A percentile compares a stretch with the other conserved stretches of the same genome.
Evolutionary conservation across 805 yeast genomes (phyloP).

Genomic region (Barnettozyma wickerhamii): DNA sequence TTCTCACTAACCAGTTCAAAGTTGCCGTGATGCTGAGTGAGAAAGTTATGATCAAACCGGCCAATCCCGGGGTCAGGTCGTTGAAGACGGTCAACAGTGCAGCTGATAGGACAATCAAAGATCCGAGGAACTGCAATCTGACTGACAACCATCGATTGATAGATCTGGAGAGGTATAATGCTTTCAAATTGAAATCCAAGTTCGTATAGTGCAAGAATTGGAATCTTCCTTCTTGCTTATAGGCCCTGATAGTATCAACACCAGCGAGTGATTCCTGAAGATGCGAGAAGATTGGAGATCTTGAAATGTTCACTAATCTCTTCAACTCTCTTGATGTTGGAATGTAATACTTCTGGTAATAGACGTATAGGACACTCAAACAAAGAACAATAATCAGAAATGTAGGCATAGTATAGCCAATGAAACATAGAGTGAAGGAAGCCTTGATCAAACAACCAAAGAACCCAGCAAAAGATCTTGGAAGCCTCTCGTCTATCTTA

Average conservation of each 20-base stretch:
- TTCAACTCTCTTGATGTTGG: constrained; percentile 74
- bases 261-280: constrained; percentile 80
- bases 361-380: constrained; percentile 52
- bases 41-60: constrained; percentile 63
- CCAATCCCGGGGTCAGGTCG: constrained; percentile 53
- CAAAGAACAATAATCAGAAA: constrained; percentile 43
- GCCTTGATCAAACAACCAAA: constrained; percentile 42
- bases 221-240: constrained; percentile 62
- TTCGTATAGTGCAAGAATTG: constrained; percentile 53
- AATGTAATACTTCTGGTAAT: constrained; percentile 68
- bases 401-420: constrained; percentile 50
- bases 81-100: constrained; percentile 42
- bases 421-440: constrained; percentile 45
- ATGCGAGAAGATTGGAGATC: constrained; percentile 77
- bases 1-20: constrained; percentile 52
- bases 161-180: constrained; percentile 57
- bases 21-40: constrained; percentile 53
- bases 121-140: constrained; percentile 58
- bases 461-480: constrained; percentile 47
- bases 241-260: constrained; percentile 74
- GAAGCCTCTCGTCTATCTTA: constrained; percentile 51
- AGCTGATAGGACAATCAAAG: constrained; percentile 47
- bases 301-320: constrained; percentile 62
- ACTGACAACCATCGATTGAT: constrained; percentile 65
- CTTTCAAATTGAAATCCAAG: constrained; percentile 80